Evolutionary conservation across 129 eudicot species (phyloP).

Genomic region (Lactuca saligna): DNA sequence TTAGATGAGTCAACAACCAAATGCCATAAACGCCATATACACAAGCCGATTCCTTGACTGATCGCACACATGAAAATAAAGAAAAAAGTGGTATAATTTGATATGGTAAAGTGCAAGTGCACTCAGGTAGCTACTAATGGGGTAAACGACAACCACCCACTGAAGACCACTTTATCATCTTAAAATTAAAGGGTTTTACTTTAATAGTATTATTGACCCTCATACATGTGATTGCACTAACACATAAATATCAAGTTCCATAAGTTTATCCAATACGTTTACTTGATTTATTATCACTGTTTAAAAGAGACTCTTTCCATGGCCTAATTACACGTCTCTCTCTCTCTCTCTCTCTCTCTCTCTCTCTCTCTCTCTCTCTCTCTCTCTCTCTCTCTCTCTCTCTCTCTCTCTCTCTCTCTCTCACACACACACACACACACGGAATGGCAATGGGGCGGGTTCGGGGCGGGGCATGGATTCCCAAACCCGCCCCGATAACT

Average conservation of each 20-base stretch:
- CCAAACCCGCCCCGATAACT: too few relatives aligned
- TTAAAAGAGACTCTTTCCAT: background rate
- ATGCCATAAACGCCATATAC: background rate
- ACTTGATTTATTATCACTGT: too few relatives aligned
- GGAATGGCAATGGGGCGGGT: too few relatives aligned
- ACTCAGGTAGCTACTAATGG: constrained; percentile 27
- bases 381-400: too few relatives aligned
- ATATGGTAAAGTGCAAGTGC: constrained; percentile 32
- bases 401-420: too few relatives aligned
- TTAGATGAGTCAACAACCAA: too few relatives aligned
- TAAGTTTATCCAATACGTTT: background rate
- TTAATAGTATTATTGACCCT: constrained; percentile 30
- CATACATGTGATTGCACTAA: constrained; percentile 38
- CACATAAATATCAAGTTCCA: constrained; percentile 10
- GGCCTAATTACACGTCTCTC: background rate
- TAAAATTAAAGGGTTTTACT: constrained; percentile 21
- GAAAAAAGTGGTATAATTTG: constrained; percentile 4
- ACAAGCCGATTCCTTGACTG: background rate
- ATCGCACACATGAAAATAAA: background rate
- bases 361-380: too few relatives aligned
- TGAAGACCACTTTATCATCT: constrained; percentile 32
- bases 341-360: too few relatives aligned
- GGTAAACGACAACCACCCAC: constrained; percentile 32
- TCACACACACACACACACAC: too few relatives aligned
- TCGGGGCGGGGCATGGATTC: too few relatives aligned